These are phyloP conservation scores for Lactarius sp. DNA, from an alignment of 768 basidiomycete genomes.

Conservation along the genomic window DNA sequence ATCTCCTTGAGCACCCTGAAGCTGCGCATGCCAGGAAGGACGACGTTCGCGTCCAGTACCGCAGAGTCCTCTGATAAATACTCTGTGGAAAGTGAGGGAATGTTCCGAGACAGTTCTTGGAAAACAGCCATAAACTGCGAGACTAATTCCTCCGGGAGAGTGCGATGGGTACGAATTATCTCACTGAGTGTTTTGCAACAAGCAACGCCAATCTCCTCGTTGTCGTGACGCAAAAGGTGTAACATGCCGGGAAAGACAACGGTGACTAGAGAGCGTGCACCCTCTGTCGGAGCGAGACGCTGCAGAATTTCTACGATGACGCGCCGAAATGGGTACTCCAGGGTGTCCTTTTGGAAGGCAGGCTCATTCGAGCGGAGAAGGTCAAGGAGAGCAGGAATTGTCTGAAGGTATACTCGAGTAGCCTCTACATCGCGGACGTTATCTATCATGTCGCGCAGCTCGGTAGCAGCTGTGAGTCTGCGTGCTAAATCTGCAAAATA, in stretches of 20 bases:
- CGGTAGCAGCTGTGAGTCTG: conserved; percentile 65
- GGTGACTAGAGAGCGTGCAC: conserved; percentile 61
- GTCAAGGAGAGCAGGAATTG: conserved; percentile 70
- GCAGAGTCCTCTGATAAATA: conserved; percentile 65
- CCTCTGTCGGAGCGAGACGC: conserved; percentile 77
- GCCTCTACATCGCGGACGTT: conserved; percentile 72
- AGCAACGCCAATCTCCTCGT: conserved; percentile 90
- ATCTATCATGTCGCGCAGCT: conserved; percentile 79
- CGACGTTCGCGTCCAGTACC: conserved; percentile 47
- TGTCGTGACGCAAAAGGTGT: conserved; percentile 79
- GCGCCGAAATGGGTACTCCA: conserved; percentile 80
- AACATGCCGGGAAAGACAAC: conserved; percentile 77
- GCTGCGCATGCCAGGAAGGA: conserved; percentile 72
- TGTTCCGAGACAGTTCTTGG: conserved; percentile 70
- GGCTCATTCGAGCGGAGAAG: conserved; percentile 65
- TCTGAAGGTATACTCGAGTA: conserved; percentile 60
- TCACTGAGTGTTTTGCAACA: conserved; percentile 93
- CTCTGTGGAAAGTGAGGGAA: conserved; percentile 66
- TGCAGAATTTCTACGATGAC: conserved; percentile 86
- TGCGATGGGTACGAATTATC: conserved; percentile 71
- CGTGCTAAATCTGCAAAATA: conserved; percentile 55
- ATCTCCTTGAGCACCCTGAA: conserved; percentile 95
- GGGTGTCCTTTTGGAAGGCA: conserved; percentile 58
- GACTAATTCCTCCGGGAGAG: conserved; percentile 66
- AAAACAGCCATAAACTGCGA: conserved; percentile 78